Percentiles rank a stretch among this genome's conserved stretches.
phyloP scores from a whole-genome alignment of 1,139 yeast genomes.

The Candida freyschussii region DNA sequence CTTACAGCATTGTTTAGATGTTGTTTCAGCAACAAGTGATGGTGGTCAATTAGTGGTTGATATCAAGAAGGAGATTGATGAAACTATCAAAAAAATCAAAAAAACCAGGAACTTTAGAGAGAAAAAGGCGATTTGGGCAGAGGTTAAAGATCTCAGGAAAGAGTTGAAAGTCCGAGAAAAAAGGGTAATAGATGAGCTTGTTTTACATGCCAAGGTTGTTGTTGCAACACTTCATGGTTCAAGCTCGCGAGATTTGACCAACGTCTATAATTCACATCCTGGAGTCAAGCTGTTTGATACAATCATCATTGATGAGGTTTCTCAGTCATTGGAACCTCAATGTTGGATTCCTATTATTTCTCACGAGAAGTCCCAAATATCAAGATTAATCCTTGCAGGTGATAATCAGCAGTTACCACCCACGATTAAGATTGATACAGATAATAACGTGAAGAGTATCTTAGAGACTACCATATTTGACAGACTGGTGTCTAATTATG shows the following conservation, averaged over 20 bases:
- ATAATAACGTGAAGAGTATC: constrained; percentile 29
- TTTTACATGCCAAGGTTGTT: constrained; percentile 62
- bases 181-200: constrained; percentile 54
- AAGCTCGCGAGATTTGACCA: constrained; percentile 58
- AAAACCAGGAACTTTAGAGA: constrained; percentile 65
- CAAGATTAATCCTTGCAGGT: constrained; percentile 69
- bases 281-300: constrained; percentile 56
- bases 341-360: constrained; percentile 92
- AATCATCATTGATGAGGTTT: constrained; percentile 88
- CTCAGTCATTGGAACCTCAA: constrained; percentile 91
- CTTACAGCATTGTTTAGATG: constrained; percentile 71
- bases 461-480: constrained; percentile 75
- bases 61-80: constrained; percentile 65
- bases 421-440: constrained; percentile 47
- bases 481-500: constrained; percentile 51
- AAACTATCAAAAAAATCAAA: constrained; percentile 50
- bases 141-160: constrained; percentile 61
- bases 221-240: constrained; percentile 87
- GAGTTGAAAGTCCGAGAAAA: constrained; percentile 67
- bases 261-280: constrained; percentile 34
- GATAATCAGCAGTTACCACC: constrained; percentile 89
- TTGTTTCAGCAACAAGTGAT: constrained; percentile 60
- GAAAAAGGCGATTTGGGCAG: constrained; percentile 61
- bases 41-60: constrained; percentile 62
- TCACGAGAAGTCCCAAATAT: constrained; percentile 43